Conservation (phyloP, 495 filamentous ascomycete genomes). For the Zalerion maritima region DNA sequence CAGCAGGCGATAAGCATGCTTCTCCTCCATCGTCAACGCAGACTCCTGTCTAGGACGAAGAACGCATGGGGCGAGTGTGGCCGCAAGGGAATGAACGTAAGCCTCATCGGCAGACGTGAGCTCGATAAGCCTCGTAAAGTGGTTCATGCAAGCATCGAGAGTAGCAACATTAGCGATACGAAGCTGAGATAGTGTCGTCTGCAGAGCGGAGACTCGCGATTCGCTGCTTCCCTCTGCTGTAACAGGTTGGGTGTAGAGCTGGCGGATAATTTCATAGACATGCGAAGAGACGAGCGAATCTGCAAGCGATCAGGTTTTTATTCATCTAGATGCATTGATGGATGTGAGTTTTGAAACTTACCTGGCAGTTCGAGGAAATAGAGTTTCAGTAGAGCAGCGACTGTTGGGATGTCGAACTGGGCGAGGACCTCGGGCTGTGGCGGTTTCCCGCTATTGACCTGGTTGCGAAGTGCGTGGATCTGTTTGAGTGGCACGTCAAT, state of each 20-base stretch:
- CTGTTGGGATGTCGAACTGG: constrained; percentile 81
- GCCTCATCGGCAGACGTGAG: constrained; percentile 88
- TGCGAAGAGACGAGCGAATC: constrained; percentile 96
- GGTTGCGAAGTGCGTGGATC: constrained; percentile 69
- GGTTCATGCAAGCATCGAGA: constrained; percentile 92
- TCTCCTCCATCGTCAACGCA: constrained; percentile 87
- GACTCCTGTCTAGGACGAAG: constrained; percentile 75
- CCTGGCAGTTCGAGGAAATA: constrained; percentile 93
- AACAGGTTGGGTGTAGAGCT: constrained; percentile 81
- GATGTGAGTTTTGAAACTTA: constrained; percentile 24
- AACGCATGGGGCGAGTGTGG: constrained; percentile 69
- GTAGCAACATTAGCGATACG: constrained; percentile 96
- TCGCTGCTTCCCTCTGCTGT: constrained; percentile 51
- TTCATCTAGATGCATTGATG: not conserved
- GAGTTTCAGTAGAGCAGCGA: constrained; percentile 85
- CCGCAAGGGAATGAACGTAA: constrained; percentile 64
- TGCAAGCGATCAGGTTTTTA: constrained; percentile 18
- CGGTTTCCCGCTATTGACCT: constrained; percentile 77
- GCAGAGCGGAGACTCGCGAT: constrained; percentile 76
- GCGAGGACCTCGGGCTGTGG: constrained; percentile 62
- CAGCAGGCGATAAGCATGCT: constrained; percentile 79
- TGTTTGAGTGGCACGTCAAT: constrained; percentile 74
- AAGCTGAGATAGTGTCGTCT: constrained; percentile 88
- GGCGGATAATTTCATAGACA: constrained; percentile 97
- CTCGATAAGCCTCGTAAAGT: constrained; percentile 94